Percentiles rank a stretch among this genome's conserved stretches.
Conservation (phyloP, 2,329 filamentous ascomycete species). For the Xylaria sp. region DNA sequence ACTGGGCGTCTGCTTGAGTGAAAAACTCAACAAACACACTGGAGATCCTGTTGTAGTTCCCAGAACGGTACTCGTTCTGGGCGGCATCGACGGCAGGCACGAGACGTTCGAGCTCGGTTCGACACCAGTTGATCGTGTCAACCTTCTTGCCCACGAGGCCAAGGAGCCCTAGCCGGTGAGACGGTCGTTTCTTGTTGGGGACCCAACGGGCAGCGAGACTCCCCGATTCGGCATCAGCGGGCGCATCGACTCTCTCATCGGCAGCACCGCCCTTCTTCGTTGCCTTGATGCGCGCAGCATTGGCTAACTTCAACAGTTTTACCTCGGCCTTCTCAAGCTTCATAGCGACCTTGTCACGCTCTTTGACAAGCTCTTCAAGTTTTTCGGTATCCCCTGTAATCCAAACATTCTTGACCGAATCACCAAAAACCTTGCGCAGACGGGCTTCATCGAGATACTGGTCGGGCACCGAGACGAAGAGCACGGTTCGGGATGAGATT, state of each 20-base stretch:
- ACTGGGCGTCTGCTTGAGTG: constrained; percentile 80
- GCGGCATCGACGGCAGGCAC: constrained; percentile 70
- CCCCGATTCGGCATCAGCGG: constrained; percentile 68
- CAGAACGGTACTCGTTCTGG: constrained; percentile 67
- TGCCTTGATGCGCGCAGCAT: constrained; percentile 69
- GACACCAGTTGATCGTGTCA: constrained; percentile 90
- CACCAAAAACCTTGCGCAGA: constrained; percentile 79
- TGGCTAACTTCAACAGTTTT: constrained; percentile 78
- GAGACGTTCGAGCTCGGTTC: constrained; percentile 74
- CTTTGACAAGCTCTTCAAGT: constrained; percentile 77
- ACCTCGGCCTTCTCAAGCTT: constrained; percentile 87
- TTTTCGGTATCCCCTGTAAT: constrained; percentile 76
- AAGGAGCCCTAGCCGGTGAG: constrained; percentile 70
- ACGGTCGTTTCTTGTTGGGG: constrained; percentile 71
- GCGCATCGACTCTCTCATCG: constrained; percentile 49
- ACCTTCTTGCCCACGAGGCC: constrained; percentile 82
- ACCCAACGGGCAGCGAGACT: constrained; percentile 76
- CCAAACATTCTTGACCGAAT: constrained; percentile 82
- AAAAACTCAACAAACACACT: constrained; percentile 92
- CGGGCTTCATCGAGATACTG: constrained; percentile 77
- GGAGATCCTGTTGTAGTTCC: constrained; percentile 67
- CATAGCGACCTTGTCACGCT: constrained; percentile 78
- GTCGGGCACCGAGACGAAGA: constrained; percentile 83
- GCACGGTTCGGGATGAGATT: constrained; percentile 85
- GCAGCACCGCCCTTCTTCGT: constrained; percentile 60